A percentile compares a stretch with the other conserved stretches of the same genome.
These are phyloP conservation scores for Trichoderma citrinoviride DNA, from an alignment of 2,329 filamentous ascomycete genomes.

Conservation along the genomic window DNA sequence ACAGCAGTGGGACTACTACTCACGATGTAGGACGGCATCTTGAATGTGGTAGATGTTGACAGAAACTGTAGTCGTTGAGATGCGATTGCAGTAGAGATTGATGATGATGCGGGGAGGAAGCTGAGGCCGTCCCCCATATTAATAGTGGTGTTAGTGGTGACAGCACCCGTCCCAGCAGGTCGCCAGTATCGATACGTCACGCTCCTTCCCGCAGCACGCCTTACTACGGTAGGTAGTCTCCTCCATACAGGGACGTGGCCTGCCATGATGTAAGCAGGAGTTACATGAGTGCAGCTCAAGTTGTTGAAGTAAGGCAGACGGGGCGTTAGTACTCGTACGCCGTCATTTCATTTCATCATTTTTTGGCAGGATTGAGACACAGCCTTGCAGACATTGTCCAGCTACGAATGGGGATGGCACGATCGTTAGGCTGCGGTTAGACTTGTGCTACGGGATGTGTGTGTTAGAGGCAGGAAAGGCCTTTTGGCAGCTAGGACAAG, in stretches of 20 bases:
- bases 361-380: neutral
- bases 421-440: neutral
- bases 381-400: neutral
- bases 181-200: constrained; percentile 12
- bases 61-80: neutral
- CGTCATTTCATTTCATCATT: too few relatives aligned
- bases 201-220: constrained; percentile 5
- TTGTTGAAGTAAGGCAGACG: too few relatives aligned
- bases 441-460: neutral
- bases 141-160: neutral
- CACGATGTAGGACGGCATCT: constrained; percentile 59
- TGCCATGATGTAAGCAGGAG: constrained; percentile 10
- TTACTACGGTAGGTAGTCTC: too few relatives aligned
- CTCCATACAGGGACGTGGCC: neutral
- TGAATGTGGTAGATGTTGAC: constrained; percentile 26
- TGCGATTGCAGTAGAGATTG: neutral
- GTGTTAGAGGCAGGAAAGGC: neutral
- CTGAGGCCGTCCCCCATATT: neutral
- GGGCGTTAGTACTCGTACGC: too few relatives aligned
- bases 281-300: neutral
- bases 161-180: neutral
- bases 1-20: neutral
- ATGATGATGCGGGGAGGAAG: neutral
- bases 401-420: neutral
- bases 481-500: neutral